A percentile compares a stretch with the other conserved stretches of the same genome.
Evolutionary conservation across 164 flowering plant genomes (phyloP).

Genomic region (Kalanchoe fedtschenkoi): DNA sequence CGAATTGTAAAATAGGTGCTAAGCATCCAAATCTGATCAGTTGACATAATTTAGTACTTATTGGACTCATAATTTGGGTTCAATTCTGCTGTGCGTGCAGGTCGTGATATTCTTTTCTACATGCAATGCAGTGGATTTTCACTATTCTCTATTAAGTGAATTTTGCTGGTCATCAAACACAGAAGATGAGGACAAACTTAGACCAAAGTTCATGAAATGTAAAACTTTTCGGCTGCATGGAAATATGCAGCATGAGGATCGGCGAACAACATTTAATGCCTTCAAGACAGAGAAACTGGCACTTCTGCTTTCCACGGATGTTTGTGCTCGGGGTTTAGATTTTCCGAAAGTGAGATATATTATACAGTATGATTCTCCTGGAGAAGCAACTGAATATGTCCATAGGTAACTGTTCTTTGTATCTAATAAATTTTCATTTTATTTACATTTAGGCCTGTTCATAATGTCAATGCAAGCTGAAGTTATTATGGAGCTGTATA

Average conservation of each 20-base stretch:
- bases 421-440: not conserved
- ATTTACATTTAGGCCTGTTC: not conserved
- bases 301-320: conserved; percentile 82
- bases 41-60: not conserved
- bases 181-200: conserved; percentile 22
- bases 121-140: conserved; percentile 89
- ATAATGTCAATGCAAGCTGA: not conserved
- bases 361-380: conserved; percentile 94
- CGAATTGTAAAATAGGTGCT: not conserved
- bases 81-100: conserved; percentile 26
- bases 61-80: not conserved
- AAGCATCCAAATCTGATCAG: not conserved
- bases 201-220: conserved; percentile 40
- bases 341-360: conserved; percentile 80
- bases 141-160: conserved; percentile 51
- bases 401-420: conserved; percentile 46
- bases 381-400: conserved; percentile 92
- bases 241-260: conserved; percentile 74
- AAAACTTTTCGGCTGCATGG: conserved; percentile 77
- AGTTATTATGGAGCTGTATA: not conserved
- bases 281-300: conserved; percentile 68
- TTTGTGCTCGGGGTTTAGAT: conserved; percentile 92
- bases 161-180: conserved; percentile 42
- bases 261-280: conserved; percentile 55
- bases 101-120: conserved; percentile 93